phyloP scores from a whole-genome alignment of 768 basidiomycete genomes.

The Rossbeevera mucosa region DNA sequence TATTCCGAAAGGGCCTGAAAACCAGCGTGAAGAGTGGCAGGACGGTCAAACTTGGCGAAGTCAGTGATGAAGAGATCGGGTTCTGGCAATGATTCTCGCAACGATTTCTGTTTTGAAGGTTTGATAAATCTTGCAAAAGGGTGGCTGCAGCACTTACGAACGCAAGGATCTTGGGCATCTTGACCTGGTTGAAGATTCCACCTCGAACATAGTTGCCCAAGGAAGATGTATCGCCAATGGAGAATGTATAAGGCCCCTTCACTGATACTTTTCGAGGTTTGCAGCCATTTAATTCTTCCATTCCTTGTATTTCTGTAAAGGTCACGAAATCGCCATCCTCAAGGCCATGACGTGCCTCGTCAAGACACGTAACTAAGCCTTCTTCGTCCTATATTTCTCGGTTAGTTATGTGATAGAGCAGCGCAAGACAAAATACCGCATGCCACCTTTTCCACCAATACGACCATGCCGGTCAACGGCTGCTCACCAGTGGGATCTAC shows the following conservation, averaged over 20 bases:
- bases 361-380: conserved; percentile 92
- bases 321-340: conserved; percentile 98
- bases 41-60: conserved; percentile 95
- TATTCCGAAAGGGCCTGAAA: conserved; percentile 93
- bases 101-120: conserved; percentile 67
- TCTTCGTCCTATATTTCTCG: conserved; percentile 58
- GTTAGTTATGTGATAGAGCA: neutral
- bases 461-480: conserved; percentile 91
- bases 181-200: conserved; percentile 96
- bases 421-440: conserved; percentile 1
- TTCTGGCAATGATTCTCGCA: conserved; percentile 72
- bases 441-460: conserved; percentile 79
- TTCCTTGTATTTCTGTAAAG: conserved; percentile 93
- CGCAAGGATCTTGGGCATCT: conserved; percentile 95
- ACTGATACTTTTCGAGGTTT: conserved; percentile 89
- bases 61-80: conserved; percentile 94
- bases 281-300: conserved; percentile 85
- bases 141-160: conserved; percentile 59
- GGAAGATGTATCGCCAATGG: conserved; percentile 85
- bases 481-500: conserved; percentile 99
- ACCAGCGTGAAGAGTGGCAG: conserved; percentile 83
- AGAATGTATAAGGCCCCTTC: conserved; percentile 97
- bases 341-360: conserved; percentile 96
- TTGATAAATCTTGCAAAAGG: neutral
- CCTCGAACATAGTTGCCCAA: conserved; percentile 77